phyloP scores from a whole-genome alignment of 768 basidiomycete species.

The Harrya chromipes region DNA sequence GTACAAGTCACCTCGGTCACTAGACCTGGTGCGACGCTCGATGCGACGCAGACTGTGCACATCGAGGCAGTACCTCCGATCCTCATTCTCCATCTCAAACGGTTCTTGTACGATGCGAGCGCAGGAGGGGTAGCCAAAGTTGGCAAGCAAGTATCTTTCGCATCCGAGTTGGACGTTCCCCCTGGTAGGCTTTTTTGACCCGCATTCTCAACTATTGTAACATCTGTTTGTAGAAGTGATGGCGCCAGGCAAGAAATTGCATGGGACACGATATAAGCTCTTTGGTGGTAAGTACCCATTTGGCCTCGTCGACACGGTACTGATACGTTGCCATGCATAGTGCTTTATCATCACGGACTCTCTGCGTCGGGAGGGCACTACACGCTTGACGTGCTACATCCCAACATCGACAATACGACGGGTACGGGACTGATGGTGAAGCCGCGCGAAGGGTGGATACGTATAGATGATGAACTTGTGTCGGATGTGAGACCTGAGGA shows the following conservation, averaged over 20 bases:
- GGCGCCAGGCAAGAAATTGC: constrained; percentile 46
- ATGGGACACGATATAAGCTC: constrained; percentile 65
- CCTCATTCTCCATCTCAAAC: constrained; percentile 84
- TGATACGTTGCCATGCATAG: constrained; percentile 35
- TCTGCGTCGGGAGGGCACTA: constrained; percentile 94
- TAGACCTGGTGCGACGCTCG: constrained; percentile 55
- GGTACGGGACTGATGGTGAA: constrained; percentile 13
- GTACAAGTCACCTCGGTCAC: constrained; percentile 68
- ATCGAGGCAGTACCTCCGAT: constrained; percentile 84
- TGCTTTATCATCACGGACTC: constrained; percentile 89
- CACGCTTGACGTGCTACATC: constrained; percentile 85
- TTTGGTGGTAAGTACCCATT: constrained; percentile 62
- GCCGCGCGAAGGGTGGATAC: constrained; percentile 75
- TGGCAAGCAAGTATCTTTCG: constrained; percentile 76
- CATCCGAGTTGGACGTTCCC: constrained; percentile 73
- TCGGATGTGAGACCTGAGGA: constrained; percentile 68
- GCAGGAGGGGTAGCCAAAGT: constrained; percentile 82
- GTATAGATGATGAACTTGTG: constrained; percentile 91
- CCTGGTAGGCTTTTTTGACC: constrained; percentile 40
- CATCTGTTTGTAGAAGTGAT: constrained; percentile 48
- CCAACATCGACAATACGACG: constrained; percentile 49
- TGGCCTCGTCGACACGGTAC: too few relatives aligned
- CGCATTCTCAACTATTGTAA: too few relatives aligned
- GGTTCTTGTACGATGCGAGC: constrained; percentile 81
- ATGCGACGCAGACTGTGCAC: constrained; percentile 69